Evolutionary conservation across 2,329 filamentous ascomycete species (phyloP), one percentile per base, ranked within the genome.

Genomic region (Pseudopyricularia javanii): DNA sequence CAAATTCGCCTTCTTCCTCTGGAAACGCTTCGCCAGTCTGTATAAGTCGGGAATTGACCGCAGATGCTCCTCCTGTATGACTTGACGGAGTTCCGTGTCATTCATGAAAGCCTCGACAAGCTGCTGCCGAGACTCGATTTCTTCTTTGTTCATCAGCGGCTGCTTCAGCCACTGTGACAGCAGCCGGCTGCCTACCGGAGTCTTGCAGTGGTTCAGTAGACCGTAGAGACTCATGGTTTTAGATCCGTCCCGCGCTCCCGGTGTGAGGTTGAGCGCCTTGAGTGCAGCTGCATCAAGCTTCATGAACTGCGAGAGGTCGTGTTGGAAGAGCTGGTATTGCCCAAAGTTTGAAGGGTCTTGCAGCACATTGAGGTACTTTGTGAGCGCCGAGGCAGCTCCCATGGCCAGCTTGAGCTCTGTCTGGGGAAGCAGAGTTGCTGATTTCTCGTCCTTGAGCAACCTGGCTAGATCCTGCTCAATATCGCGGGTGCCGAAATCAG

Each of bases 141-240:
- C 91, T 2, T 78, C 75, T 57, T 88, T 82, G 70, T 80, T 88
- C 93, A 98, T 98, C 37, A 98, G 71, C 0, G 93, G 93, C 66
- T 98, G 93, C 69, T 98, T 98, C 52, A 98, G 74, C 93, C 93
- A 98, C 64, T 98, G 94, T 1, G 91, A 85, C 30, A 98, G 74
- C 54, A 98, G 68, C 49, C 94, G 79, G 62, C 91, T 95, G 14
- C 93, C 93, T 1, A 95, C 83, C 0, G 93, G 88, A 1, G 93
- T 98, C 68, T 95, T 97, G 82, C 93, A 98, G 67, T 97, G 91
- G 62, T 98, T 97, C 43, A 98, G 74, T 17, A 98, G 73, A 0
- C 93, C 93, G 61, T 88, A 98, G 51, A 98, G 67, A 64, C 91
- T 97, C 93, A 98, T 98, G 1, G 82, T 94, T 72, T 96, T 97